Evolutionary conservation across 2,329 filamentous ascomycete genomes (phyloP), one percentile per base, ranked within the genome.

Genomic region (Graphilbum fragrans): DNA sequence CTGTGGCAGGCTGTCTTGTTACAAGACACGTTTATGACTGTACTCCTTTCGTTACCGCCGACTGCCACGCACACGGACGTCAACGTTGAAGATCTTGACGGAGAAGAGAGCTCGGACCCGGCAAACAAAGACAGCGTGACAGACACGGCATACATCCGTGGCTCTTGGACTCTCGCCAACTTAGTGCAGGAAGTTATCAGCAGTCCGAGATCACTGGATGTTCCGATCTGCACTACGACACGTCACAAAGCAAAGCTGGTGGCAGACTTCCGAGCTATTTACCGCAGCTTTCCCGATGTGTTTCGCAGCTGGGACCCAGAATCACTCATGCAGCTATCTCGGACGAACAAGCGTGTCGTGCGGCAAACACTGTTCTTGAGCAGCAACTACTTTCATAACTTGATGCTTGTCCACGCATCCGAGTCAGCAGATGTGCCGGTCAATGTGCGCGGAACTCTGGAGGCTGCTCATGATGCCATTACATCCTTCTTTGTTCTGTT

Each of bases 371-470:
- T 90, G 5, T 88, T 86, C 53, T 63, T 88, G 23, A 82, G 79
- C n/a, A 83, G 77, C 57, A 88, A 87, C 54, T 88, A 86, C 60
- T 85, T 80, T 58, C 84, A 90, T 55, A 86, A 84, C 55, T 66
- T 88, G 20, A 87, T 87, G 82, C 64, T 87, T 10, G 72, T 88
- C 18, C 80, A 87, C 51, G 78, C 80, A 0, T 80, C 78, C 14
- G 80, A 83, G 53, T 79, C 80, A 47, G 58, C 69, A 0, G 72
- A 76, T 52, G 72, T 80, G 2, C 72, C 74, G 1, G 65, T 75
- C 39, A 83, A 88, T 54, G 66, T 83, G 17, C 67, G 77, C 17
- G 80, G 74, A 5, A 82, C 82, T 3, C 62, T 88, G 12, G 82
- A 87, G 57, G 81, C 82, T 0, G 83, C 83, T 0, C 78, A 86